Evolutionary conservation across 495 filamentous ascomycete species (phyloP).

Genomic region (Penicillium cataractarum): DNA sequence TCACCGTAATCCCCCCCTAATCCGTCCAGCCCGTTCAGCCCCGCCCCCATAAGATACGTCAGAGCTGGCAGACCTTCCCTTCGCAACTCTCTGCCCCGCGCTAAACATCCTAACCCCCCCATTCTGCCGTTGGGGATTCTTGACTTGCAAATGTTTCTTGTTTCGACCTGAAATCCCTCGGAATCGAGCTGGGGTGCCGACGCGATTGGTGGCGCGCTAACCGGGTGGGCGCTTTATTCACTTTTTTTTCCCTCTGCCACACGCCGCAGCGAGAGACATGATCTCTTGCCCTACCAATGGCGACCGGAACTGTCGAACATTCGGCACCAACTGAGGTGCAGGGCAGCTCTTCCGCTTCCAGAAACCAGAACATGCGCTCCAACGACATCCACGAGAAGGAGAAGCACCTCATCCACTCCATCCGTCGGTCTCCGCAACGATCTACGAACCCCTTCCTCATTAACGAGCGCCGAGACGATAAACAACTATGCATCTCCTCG

Average conservation of each 20-base stretch:
- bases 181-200: constrained; percentile 24
- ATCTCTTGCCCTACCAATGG: constrained; percentile 44
- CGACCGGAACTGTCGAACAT: constrained; percentile 49
- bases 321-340: constrained; percentile 43
- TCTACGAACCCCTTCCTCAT: constrained; percentile 57
- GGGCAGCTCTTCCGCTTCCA: constrained; percentile 26
- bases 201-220: constrained; percentile 34
- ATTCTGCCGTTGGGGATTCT: constrained; percentile 8
- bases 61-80: constrained; percentile 25
- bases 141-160: constrained; percentile 20
- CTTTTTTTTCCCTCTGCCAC: constrained; percentile 24
- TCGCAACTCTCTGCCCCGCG: constrained; percentile 26
- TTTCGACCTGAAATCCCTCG: constrained; percentile 17
- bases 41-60: constrained; percentile 13
- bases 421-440: constrained; percentile 50
- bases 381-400: constrained; percentile 52
- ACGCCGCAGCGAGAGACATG: constrained; percentile 36
- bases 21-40: constrained; percentile 28
- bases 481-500: constrained; percentile 60
- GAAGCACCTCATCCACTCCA: constrained; percentile 47
- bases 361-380: constrained; percentile 40
- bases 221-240: constrained; percentile 26
- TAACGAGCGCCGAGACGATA: constrained; percentile 55
- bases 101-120: constrained; percentile 8
- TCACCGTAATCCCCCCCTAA: constrained; percentile 28